These are phyloP conservation scores for Eucalyptus erythrocorys DNA, from an alignment of 345 rosid species.

Conservation along the genomic window DNA sequence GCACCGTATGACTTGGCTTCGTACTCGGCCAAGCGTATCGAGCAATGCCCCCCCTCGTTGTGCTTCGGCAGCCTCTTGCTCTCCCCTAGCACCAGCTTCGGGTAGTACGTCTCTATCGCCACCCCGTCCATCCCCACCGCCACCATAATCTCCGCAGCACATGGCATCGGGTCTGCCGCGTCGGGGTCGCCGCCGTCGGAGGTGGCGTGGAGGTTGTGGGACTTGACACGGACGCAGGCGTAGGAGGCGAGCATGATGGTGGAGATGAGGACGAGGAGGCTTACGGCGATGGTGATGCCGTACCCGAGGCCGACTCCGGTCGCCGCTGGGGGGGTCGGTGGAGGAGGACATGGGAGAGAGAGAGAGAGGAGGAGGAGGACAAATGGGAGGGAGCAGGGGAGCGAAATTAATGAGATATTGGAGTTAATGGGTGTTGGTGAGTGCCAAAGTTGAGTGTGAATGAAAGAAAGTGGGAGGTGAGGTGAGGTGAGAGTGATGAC, in stretches of 20 bases:
- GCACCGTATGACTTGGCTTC: conserved; percentile 25
- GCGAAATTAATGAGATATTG: neutral
- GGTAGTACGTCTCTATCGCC: conserved; percentile 26
- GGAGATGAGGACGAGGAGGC: conserved; percentile 69
- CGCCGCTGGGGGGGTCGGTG: conserved; percentile 26
- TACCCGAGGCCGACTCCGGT: conserved; percentile 66
- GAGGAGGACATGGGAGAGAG: neutral
- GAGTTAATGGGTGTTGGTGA: neutral
- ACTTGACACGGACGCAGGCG: conserved; percentile 44
- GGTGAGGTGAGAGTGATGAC: neutral
- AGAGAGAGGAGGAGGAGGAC: neutral
- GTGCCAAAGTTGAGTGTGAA: neutral
- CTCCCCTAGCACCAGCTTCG: conserved; percentile 50
- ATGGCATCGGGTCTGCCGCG: neutral
- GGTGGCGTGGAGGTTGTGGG: neutral
- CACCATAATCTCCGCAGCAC: neutral
- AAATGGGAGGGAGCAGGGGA: neutral
- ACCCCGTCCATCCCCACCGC: conserved; percentile 26
- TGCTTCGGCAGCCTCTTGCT: conserved; percentile 48
- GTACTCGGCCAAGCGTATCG: conserved; percentile 61
- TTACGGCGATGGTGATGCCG: conserved; percentile 72
- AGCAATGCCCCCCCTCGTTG: conserved; percentile 50
- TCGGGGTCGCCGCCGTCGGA: neutral
- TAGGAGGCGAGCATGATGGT: conserved; percentile 69
- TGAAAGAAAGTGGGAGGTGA: neutral